Conservation (phyloP, 805 yeast genomes). For the Pichia pseudocactophila region DNA sequence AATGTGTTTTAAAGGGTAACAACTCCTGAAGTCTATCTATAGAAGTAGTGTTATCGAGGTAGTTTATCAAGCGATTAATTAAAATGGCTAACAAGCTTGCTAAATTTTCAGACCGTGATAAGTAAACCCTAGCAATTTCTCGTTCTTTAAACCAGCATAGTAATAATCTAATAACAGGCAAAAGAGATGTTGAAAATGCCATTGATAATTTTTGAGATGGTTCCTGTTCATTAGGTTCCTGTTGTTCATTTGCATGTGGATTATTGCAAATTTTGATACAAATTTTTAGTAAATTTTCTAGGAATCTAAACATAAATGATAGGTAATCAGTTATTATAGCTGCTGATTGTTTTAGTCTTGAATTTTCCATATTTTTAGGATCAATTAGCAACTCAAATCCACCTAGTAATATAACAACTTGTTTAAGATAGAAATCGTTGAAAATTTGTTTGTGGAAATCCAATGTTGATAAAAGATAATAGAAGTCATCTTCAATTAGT, state of each 20-base stretch:
- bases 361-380: conserved; percentile 14
- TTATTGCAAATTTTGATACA: conserved; percentile 20
- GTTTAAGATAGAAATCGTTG: conserved; percentile 29
- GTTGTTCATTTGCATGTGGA: conserved; percentile 10
- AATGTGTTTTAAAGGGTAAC: not conserved
- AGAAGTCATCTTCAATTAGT: conserved; percentile 27
- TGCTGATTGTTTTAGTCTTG: conserved; percentile 19
- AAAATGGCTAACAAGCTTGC: conserved; percentile 3
- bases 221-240: not conserved
- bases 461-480: conserved; percentile 18
- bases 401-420: conserved; percentile 31
- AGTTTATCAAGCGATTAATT: conserved; percentile 3
- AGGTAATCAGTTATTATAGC: conserved; percentile 26
- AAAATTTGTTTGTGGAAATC: conserved; percentile 28
- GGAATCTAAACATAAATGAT: conserved; percentile 33
- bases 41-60: conserved; percentile 2
- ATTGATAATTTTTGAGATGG: conserved; percentile 1
- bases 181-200: conserved; percentile 20
- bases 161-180: conserved; percentile 39
- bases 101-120: conserved; percentile 17
- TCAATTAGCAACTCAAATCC: conserved; percentile 29
- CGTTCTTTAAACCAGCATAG: conserved; percentile 51
- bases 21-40: conserved; percentile 1
- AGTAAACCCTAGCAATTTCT: conserved; percentile 29
- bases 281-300: conserved; percentile 26